A percentile compares a stretch with the other conserved stretches of the same genome.
phyloP scores from a whole-genome alignment of 441 rosid species.

The Populus hybrid region DNA sequence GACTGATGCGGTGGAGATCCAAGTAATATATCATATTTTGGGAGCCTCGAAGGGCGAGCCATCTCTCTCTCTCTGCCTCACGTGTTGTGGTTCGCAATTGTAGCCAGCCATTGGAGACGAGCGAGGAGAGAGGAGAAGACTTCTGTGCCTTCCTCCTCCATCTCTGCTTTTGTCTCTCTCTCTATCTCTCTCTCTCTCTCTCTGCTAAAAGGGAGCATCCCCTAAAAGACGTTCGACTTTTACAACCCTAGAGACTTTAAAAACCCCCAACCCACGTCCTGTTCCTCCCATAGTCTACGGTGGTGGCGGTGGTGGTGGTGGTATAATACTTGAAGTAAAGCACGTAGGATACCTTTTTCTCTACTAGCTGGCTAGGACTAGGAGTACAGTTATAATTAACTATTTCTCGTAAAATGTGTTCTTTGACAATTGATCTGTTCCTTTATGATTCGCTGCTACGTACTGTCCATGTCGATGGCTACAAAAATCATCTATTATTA shows the following conservation, averaged over 20 bases:
- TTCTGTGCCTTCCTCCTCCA: neutral
- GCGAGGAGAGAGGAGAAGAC: neutral
- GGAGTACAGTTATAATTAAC: neutral
- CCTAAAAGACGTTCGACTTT: conserved; percentile 33
- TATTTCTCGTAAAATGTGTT: neutral
- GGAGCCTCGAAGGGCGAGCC: conserved; percentile 22
- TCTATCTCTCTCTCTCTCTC: neutral
- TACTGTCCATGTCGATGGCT: neutral
- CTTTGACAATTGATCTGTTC: neutral
- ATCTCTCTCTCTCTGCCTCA: conserved; percentile 13
- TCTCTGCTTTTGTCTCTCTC: neutral
- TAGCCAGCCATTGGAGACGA: neutral
- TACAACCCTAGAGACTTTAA: conserved; percentile 5
- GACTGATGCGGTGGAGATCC: neutral
- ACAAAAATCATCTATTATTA: neutral
- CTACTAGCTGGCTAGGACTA: neutral
- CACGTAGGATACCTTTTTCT: no score
- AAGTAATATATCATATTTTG: neutral
- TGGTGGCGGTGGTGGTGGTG: no score
- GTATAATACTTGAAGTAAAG: no score
- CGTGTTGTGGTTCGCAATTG: conserved; percentile 22
- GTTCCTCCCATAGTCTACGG: neutral
- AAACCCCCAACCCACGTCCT: neutral
- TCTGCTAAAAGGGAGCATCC: neutral
- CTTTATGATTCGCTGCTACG: neutral